A percentile compares a stretch with the other conserved stretches of the same genome.
phyloP scores from a whole-genome alignment of 2,329 filamentous ascomycete species.

The Fusarium caatingaense region DNA sequence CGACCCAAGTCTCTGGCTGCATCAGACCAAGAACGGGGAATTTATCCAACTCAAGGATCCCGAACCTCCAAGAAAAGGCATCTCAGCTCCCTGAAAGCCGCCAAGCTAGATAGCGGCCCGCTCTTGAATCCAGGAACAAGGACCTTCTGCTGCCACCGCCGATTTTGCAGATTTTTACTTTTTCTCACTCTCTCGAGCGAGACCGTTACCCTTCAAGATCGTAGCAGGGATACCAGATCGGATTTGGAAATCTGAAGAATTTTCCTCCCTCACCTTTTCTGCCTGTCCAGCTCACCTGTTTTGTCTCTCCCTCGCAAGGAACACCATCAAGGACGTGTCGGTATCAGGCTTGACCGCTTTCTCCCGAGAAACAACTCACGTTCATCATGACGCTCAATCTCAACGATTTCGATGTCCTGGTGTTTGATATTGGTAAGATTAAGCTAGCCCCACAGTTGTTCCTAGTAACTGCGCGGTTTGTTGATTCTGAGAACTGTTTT shows the following conservation, averaged over 20 bases:
- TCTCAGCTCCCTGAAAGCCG: constrained; percentile 3
- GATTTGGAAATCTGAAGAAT: constrained; percentile 13
- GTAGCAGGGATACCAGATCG: constrained; percentile 28
- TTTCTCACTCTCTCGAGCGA: constrained; percentile 4
- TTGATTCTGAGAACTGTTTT: constrained; percentile 3
- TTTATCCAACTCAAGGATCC: constrained; percentile 6
- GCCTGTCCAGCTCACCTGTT: constrained; percentile 7
- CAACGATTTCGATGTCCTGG: constrained; percentile 48
- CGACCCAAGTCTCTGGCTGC: constrained; percentile 22
- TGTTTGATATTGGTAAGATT: constrained; percentile 55
- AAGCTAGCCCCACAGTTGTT: constrained; percentile 14
- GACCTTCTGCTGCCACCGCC: constrained; percentile 33
- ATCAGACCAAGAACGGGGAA: constrained; percentile 23
- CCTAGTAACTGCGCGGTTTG: constrained; percentile 4
- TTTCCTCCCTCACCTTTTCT: neutral
- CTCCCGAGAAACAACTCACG: constrained; percentile 21
- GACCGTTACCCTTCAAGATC: constrained; percentile 14
- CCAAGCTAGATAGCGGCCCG: constrained; percentile 41
- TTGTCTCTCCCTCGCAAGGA: constrained; percentile 5
- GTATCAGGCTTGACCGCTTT: constrained; percentile 36
- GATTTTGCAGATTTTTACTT: constrained; percentile 20
- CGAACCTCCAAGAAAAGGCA: constrained; percentile 5
- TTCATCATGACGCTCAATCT: constrained; percentile 44
- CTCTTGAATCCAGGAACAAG: constrained; percentile 44
- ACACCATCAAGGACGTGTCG: constrained; percentile 22